Base-by-base conservation (phyloP, 2,329 filamentous ascomycete genomes). In the Cryphonectria radicalis region DNA sequence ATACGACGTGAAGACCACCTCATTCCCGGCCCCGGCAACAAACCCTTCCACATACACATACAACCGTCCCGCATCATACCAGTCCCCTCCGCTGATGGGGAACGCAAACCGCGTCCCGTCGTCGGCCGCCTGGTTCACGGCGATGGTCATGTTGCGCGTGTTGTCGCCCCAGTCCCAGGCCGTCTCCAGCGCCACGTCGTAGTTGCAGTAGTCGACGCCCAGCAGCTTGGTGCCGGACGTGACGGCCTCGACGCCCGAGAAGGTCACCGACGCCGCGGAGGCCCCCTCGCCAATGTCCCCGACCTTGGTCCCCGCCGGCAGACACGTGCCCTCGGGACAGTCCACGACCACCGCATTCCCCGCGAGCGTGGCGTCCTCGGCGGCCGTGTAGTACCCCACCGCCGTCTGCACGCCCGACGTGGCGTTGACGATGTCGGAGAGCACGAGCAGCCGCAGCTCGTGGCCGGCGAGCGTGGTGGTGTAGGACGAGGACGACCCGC, bases 181-280 rank as follows among this genome's bases (percentile, higher is more conserved):
- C 0, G 78, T 81, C 1, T 76, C 76, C 22, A 85, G 80, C 0
- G 82, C 80, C 14, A 86, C 79, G 11, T 87, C 85, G 73, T 88
- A 87, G 77, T 88, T 87, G 76, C 86, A 84, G 63, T 83, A 87
- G 74, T 86, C 84, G 17, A 87, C 76, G 0, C 83, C 83, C 0
- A 87, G 71, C 43, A 84, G 81, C 71, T 83, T 81, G 3, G 74
- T 74, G 0, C 82, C 80, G 4, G 73, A 76, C 0, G 76, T 79
- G 0, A 78, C 73, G 0, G 77, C 76, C 4, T 55, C 73, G 13
- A 82, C 79, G 0, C 76, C 76, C 3, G 77, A 70, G 65, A 87
- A 83, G 0, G 76, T 78, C n/a, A 81, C 79, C 3, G 70, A 63
- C 3, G 73, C 74, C 1, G 72, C 72, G 2, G 70, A 78, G 1